A percentile compares a stretch with the other conserved stretches of the same genome.
Evolutionary conservation across 2,329 filamentous ascomycete genomes (phyloP).

Genomic region (Fusarium begoniae): DNA sequence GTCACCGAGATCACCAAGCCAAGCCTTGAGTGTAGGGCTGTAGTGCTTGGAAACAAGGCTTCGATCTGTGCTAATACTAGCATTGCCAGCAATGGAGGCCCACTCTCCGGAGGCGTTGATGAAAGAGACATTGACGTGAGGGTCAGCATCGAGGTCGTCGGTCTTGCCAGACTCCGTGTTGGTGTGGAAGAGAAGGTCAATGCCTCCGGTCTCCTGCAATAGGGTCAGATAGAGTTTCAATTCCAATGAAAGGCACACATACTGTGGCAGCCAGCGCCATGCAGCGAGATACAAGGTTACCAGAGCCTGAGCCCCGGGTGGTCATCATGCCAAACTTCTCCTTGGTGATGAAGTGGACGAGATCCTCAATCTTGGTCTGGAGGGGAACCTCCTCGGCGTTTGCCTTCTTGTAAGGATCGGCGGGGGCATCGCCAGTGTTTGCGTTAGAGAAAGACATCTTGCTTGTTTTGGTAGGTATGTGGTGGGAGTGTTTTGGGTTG

Average conservation of each 20-base stretch:
- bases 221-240: not conserved
- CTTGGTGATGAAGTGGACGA: slow-evolving; percentile 74
- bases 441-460: slow-evolving; percentile 62
- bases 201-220: slow-evolving; percentile 74
- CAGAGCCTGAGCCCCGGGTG: slow-evolving; percentile 72
- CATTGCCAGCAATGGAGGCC: slow-evolving; percentile 84
- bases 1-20: slow-evolving; percentile 87
- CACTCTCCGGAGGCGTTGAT: slow-evolving; percentile 80
- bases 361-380: slow-evolving; percentile 79
- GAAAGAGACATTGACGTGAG: slow-evolving; percentile 84
- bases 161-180: slow-evolving; percentile 93
- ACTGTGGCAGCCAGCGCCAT: slow-evolving; percentile 88
- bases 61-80: slow-evolving; percentile 75
- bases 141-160: slow-evolving; percentile 76
- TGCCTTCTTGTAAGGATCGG: slow-evolving; percentile 84
- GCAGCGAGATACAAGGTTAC: slow-evolving; percentile 78
- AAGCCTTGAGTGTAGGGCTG: slow-evolving; percentile 76
- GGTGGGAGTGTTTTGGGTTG: not conserved
- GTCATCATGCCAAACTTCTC: slow-evolving; percentile 93
- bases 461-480: not conserved
- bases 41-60: slow-evolving; percentile 78
- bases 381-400: slow-evolving; percentile 69
- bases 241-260: slow-evolving; percentile 35
- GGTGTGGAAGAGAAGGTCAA: slow-evolving; percentile 89
- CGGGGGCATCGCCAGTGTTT: slow-evolving; percentile 68